Evolutionary conservation across 176 grass and related monocot genomes (phyloP).

Genomic region (Triticum turgidum): DNA sequence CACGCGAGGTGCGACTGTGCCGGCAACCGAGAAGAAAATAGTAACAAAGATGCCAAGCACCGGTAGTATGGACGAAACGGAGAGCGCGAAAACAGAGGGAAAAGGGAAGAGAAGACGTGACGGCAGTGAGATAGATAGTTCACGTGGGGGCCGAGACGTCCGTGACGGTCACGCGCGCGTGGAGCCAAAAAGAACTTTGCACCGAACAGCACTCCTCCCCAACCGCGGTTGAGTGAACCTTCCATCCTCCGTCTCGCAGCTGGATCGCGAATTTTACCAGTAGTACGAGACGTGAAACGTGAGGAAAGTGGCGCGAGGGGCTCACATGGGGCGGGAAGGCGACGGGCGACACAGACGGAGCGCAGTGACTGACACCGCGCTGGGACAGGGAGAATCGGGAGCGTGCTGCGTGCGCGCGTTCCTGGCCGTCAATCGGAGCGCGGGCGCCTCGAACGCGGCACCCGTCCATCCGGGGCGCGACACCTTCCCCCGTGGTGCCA

Average conservation of each 20-base stretch:
- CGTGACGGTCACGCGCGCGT: not conserved
- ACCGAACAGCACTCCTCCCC: not conserved
- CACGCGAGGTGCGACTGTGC: too few relatives aligned
- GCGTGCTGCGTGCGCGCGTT: not conserved
- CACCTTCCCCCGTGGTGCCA: not conserved
- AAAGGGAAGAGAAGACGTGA: not conserved
- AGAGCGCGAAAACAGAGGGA: too few relatives aligned
- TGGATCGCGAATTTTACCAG: not conserved
- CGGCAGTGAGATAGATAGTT: not conserved
- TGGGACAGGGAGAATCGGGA: not conserved
- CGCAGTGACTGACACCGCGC: too few relatives aligned
- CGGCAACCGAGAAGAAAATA: too few relatives aligned
- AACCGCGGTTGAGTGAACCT: not conserved
- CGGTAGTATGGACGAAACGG: too few relatives aligned
- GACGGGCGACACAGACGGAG: not conserved
- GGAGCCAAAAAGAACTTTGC: not conserved
- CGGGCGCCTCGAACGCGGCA: not conserved
- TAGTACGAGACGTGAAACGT: not conserved
- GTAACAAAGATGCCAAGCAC: too few relatives aligned
- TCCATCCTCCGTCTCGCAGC: not conserved
- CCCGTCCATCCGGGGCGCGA: not conserved
- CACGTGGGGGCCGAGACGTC: not conserved
- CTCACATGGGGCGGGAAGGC: not conserved
- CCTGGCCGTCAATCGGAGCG: constrained; percentile 1
- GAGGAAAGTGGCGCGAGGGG: not conserved